Conservation (phyloP, 1,139 yeast species). For the Yamadazyma conglobata region DNA sequence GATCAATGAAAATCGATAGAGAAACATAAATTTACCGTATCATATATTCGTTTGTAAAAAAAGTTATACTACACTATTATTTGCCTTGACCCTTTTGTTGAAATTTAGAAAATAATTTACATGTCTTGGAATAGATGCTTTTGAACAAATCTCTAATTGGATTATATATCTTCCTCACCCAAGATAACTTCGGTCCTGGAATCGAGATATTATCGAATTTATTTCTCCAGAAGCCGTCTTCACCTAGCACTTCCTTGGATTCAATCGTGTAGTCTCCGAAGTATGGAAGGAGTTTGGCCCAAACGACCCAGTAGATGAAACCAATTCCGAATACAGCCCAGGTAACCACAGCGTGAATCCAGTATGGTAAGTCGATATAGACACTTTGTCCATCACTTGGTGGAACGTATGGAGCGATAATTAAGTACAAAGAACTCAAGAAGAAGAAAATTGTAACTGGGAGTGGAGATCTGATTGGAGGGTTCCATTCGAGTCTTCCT, state of each 20-base stretch:
- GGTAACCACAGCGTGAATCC: conserved; percentile 78
- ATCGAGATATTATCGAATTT: conserved; percentile 46
- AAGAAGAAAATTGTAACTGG: conserved; percentile 64
- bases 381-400: conserved; percentile 66
- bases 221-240: conserved; percentile 74
- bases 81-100: background rate
- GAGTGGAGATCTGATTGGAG: conserved; percentile 67
- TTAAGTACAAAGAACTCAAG: conserved; percentile 64
- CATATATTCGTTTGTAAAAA: too few species aligned
- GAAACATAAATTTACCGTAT: too few species aligned
- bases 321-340: conserved; percentile 78
- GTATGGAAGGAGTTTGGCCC: conserved; percentile 60
- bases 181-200: conserved; percentile 15
- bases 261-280: conserved; percentile 56
- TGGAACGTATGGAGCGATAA: conserved; percentile 80
- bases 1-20: too few species aligned
- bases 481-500: conserved; percentile 63
- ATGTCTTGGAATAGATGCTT: too few species aligned
- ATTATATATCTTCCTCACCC: conserved; percentile 10
- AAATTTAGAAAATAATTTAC: background rate
- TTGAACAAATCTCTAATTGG: too few species aligned
- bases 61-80: too few species aligned
- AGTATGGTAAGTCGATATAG: conserved; percentile 68
- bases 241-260: conserved; percentile 60
- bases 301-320: conserved; percentile 64